These are phyloP conservation scores for Aspergillus fumigatiaffinis DNA, from an alignment of 2,329 filamentous ascomycete species.

Conservation along the genomic window DNA sequence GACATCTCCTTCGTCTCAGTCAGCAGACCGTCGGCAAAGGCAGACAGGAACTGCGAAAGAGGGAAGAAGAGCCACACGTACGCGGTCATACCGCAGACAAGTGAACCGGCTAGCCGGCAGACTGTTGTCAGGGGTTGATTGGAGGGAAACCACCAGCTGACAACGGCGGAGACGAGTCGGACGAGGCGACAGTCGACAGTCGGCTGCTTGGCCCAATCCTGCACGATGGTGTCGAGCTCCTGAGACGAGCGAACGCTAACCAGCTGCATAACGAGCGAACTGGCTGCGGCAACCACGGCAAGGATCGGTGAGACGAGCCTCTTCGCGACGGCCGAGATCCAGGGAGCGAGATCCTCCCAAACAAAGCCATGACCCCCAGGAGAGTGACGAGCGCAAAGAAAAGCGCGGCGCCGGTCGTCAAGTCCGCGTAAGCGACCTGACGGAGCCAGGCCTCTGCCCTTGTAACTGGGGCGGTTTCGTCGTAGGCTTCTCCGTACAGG, in stretches of 20 bases:
- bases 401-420: constrained; percentile 7
- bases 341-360: constrained; percentile 3
- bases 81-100: not conserved
- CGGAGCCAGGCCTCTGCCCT: constrained; percentile 1
- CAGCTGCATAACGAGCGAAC: constrained; percentile 5
- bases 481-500: constrained; percentile 10
- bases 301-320: not conserved
- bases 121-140: constrained; percentile 2
- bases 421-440: constrained; percentile 6
- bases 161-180: not conserved
- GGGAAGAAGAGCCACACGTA: constrained; percentile 4
- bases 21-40: constrained; percentile 1
- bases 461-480: not conserved
- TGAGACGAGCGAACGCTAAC: not conserved
- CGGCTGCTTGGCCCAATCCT: not conserved
- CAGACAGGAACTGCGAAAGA: constrained; percentile 3
- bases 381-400: constrained; percentile 7
- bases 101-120: constrained; percentile 1
- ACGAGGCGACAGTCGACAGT: not conserved
- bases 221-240: not conserved
- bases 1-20: not conserved
- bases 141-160: constrained; percentile 9
- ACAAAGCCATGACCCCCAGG: not conserved
- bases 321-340: not conserved
- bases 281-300: not conserved